Evolutionary conservation across 1,284 basidiomycete genomes (phyloP).

Genomic region (Gomphus bonarii): DNA sequence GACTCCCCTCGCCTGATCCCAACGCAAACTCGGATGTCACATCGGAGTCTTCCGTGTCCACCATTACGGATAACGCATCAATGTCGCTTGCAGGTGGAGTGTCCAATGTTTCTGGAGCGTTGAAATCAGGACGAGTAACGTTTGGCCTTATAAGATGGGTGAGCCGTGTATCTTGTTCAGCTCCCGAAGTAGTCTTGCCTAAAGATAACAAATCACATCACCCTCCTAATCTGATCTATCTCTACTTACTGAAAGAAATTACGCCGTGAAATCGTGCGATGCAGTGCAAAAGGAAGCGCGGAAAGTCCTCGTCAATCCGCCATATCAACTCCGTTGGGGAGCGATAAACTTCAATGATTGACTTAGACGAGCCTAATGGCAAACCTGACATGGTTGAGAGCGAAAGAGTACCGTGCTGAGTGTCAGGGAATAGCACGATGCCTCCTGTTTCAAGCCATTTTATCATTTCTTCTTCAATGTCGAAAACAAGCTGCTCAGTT

Average conservation of each 20-base stretch:
- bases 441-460: conserved; percentile 52
- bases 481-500: conserved; percentile 48
- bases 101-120: conserved; percentile 33
- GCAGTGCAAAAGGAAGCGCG: conserved; percentile 70
- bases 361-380: conserved; percentile 39
- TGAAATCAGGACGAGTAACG: conserved; percentile 45
- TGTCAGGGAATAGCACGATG: conserved; percentile 43
- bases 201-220: background rate
- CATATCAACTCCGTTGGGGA: conserved; percentile 61
- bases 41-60: conserved; percentile 33
- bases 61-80: conserved; percentile 21
- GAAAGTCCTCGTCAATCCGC: conserved; percentile 60
- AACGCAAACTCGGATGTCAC: conserved; percentile 13
- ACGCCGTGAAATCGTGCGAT: conserved; percentile 68
- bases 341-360: conserved; percentile 52
- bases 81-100: conserved; percentile 65
- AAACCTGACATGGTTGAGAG: conserved; percentile 27
- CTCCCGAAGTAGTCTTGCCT: conserved; percentile 59
- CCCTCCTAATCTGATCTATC: background rate
- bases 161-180: conserved; percentile 32
- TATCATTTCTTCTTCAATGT: conserved; percentile 53
- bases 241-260: conserved; percentile 67
- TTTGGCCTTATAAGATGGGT: conserved; percentile 74
- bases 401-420: conserved; percentile 17
- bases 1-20: background rate